These are phyloP conservation scores for Lentinula novae-zelandiae DNA, from an alignment of 1,284 basidiomycete genomes.

Conservation along the genomic window DNA sequence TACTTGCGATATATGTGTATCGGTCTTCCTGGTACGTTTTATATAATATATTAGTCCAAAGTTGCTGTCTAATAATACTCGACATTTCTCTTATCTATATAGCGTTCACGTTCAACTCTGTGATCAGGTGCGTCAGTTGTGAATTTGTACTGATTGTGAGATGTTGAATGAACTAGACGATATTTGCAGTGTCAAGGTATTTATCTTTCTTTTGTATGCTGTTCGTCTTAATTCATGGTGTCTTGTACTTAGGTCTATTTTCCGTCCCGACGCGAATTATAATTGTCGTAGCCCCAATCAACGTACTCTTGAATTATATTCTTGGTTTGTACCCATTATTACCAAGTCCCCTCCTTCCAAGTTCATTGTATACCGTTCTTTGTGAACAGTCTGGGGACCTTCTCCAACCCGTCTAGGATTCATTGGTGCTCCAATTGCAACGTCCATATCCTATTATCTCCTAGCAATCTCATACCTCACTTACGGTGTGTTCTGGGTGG, in stretches of 20 bases:
- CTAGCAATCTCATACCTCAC: conserved; percentile 65
- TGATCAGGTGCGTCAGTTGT: conserved; percentile 49
- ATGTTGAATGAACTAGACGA: conserved; percentile 41
- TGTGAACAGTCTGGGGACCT: conserved; percentile 75
- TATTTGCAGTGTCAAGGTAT: conserved; percentile 87
- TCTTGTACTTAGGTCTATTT: conserved; percentile 59
- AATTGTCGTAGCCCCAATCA: conserved; percentile 82
- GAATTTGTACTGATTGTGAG: not conserved
- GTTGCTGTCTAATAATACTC: not conserved
- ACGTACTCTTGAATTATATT: conserved; percentile 80
- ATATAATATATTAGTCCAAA: too few species aligned
- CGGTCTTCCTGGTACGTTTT: conserved; percentile 65
- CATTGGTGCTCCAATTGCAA: conserved; percentile 90
- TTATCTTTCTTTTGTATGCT: not conserved
- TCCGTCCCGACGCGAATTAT: conserved; percentile 85
- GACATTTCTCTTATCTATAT: not conserved
- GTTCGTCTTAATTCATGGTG: not conserved
- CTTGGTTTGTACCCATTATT: conserved; percentile 49
- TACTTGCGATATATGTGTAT: conserved; percentile 80
- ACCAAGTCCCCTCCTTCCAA: not conserved
- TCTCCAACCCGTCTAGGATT: conserved; percentile 78
- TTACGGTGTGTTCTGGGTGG: conserved; percentile 75
- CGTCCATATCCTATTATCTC: conserved; percentile 85
- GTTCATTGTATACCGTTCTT: not conserved
- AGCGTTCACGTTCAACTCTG: conserved; percentile 79